phyloP scores from a whole-genome alignment of 139 green algal genomes.

The Chlorella vulgaris region DNA sequence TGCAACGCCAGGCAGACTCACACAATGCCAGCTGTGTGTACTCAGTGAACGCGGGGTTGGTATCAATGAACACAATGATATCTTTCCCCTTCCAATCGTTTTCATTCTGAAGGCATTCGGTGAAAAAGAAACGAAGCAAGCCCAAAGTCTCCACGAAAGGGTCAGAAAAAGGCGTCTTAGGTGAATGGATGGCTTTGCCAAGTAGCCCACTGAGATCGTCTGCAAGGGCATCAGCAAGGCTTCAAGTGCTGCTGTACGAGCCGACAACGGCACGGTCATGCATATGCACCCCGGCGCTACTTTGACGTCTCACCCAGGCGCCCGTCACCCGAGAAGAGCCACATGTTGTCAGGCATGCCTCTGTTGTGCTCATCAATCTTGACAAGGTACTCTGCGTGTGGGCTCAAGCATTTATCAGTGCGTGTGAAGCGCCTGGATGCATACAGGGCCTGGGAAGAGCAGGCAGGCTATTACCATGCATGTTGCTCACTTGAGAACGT shows the following conservation, averaged over 20 bases:
- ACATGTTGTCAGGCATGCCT: not conserved
- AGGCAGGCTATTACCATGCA: no score
- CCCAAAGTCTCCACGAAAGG: not conserved
- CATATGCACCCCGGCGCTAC: no score
- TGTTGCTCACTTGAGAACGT: not conserved
- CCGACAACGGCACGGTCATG: no score
- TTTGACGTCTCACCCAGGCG: not conserved
- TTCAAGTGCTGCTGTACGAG: no score
- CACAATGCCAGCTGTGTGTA: conserved; percentile 14
- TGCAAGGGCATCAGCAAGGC: not conserved
- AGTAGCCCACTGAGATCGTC: not conserved
- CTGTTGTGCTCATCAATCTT: not conserved
- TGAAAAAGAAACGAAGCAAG: not conserved
- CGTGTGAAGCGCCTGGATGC: no score
- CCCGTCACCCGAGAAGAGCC: not conserved
- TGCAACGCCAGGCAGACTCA: not conserved
- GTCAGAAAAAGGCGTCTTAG: not conserved
- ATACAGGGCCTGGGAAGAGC: no score
- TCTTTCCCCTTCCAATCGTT: not conserved
- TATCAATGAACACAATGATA: conserved; percentile 9
- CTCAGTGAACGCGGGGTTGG: conserved; percentile 18
- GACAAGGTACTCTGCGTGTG: not conserved
- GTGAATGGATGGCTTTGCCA: not conserved
- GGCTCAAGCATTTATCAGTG: no score
- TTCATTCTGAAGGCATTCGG: not conserved